phyloP scores from a whole-genome alignment of 257 asterid genomes.

The Lavandula angustifolia region DNA sequence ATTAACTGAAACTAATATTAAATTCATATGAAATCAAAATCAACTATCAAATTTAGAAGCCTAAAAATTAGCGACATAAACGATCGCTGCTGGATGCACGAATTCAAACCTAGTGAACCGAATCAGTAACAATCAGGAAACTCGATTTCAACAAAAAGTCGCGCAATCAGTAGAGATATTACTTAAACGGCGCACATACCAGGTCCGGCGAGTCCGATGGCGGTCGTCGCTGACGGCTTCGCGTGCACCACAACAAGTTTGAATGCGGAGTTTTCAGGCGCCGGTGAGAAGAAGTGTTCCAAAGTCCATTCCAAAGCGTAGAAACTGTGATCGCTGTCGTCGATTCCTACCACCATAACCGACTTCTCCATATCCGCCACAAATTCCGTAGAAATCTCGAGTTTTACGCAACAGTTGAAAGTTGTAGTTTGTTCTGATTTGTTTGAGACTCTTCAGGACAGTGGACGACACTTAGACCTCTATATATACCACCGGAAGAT shows the following conservation, averaged over 20 bases:
- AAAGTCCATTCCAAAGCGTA: conserved; percentile 82
- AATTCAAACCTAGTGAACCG: not conserved
- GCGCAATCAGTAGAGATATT: not conserved
- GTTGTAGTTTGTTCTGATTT: not conserved
- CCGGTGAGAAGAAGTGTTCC: conserved; percentile 59
- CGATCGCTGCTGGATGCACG: not conserved
- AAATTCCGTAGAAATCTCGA: conserved; percentile 11
- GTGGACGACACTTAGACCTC: too few species aligned
- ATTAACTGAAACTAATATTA: not conserved
- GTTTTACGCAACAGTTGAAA: not conserved
- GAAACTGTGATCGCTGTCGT: conserved; percentile 79
- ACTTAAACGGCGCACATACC: conserved; percentile 40
- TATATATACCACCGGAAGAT: too few species aligned
- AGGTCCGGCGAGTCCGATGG: conserved; percentile 71
- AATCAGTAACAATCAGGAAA: not conserved
- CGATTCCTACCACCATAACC: conserved; percentile 78
- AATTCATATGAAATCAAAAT: not conserved
- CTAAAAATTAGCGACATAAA: not conserved
- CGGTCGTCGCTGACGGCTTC: conserved; percentile 53
- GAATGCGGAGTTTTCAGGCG: conserved; percentile 47
- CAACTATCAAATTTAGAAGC: not conserved
- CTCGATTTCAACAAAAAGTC: not conserved
- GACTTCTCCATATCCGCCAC: conserved; percentile 53
- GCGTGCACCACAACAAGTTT: conserved; percentile 68
- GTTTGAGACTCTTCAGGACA: not conserved